phyloP scores from a whole-genome alignment of 305 asterid genomes.

The Vinca major region DNA sequence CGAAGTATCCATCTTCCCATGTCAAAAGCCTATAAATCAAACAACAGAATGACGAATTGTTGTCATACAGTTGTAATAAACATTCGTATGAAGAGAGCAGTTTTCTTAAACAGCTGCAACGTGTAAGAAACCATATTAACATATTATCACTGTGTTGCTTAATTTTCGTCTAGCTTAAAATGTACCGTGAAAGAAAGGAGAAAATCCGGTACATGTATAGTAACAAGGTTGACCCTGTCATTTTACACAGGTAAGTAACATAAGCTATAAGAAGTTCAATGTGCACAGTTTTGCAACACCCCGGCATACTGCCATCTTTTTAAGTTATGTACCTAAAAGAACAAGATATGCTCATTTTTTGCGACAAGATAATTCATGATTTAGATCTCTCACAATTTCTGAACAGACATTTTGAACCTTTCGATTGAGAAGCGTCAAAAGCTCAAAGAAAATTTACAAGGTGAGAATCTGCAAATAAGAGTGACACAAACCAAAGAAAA shows the following conservation, averaged over 20 bases:
- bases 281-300: background rate
- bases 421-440: background rate
- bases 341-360: background rate
- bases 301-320: background rate
- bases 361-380: background rate
- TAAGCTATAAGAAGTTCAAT: background rate
- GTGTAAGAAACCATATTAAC: background rate
- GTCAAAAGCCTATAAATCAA: conserved; percentile 52
- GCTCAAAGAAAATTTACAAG: background rate
- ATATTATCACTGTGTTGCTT: background rate
- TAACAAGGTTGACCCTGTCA: background rate
- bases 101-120: background rate
- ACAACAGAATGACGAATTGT: conserved; percentile 16
- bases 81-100: background rate
- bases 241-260: background rate
- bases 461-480: background rate
- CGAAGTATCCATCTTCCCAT: conserved; percentile 79
- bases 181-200: background rate
- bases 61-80: conserved; percentile 1
- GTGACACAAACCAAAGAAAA: background rate
- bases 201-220: background rate
- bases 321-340: background rate
- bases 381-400: background rate
- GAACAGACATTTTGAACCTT: background rate
- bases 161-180: background rate